These are phyloP conservation scores for Aspergillus hiratsukae DNA, from an alignment of 2,329 filamentous ascomycete genomes.

Conservation along the genomic window DNA sequence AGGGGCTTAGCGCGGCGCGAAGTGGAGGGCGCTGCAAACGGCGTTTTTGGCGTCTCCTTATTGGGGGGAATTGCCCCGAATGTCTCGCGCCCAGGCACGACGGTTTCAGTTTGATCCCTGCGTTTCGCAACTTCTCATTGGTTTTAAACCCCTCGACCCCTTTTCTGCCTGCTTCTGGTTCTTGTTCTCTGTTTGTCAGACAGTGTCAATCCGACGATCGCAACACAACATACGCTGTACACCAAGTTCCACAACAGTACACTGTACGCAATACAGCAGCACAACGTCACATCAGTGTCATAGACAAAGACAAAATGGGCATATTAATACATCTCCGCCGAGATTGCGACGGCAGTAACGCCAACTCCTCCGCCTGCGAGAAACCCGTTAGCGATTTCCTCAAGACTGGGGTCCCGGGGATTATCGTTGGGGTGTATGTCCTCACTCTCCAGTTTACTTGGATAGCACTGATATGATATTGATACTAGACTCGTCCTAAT, in stretches of 20 bases:
- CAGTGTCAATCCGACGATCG: neutral
- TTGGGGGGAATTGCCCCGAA: neutral
- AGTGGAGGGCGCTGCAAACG: neutral
- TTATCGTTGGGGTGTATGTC: constrained; percentile 14
- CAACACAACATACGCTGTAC: too few species aligned
- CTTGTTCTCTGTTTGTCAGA: neutral
- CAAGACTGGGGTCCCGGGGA: constrained; percentile 15
- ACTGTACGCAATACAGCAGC: too few species aligned
- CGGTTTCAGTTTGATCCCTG: neutral
- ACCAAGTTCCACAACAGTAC: too few species aligned
- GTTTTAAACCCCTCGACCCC: neutral
- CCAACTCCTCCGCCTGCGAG: neutral
- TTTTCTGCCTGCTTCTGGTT: neutral
- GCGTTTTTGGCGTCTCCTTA: neutral
- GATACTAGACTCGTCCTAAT: constrained; percentile 8
- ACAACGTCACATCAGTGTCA: neutral
- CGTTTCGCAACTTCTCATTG: neutral
- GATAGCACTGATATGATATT: too few species aligned
- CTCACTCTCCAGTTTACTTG: too few species aligned
- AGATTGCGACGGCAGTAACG: neutral
- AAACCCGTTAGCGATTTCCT: constrained; percentile 15
- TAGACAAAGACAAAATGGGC: neutral
- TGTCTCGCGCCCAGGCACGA: neutral
- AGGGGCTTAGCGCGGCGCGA: neutral
- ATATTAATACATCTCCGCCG: neutral